Evolutionary conservation across 257 asterid species (phyloP).

Genomic region (Handroanthus guayacan): DNA sequence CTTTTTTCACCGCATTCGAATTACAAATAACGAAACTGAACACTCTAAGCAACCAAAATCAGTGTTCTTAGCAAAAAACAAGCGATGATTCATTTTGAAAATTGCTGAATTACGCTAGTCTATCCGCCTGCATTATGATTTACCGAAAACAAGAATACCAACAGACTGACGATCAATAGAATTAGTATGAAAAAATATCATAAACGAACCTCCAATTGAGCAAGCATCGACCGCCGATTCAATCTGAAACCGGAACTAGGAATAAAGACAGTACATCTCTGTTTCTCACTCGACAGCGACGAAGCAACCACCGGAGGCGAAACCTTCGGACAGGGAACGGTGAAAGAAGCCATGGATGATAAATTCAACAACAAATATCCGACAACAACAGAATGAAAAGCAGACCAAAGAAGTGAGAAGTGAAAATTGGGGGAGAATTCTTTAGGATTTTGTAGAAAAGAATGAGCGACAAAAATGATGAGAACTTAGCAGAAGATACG

Average conservation of each 20-base stretch:
- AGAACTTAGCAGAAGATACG: conserved; percentile 20
- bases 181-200: not conserved
- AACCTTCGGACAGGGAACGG: conserved; percentile 42
- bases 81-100: not conserved
- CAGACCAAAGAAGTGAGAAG: not conserved
- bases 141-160: not conserved
- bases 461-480: conserved; percentile 43
- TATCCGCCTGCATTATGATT: not conserved
- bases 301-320: conserved; percentile 39
- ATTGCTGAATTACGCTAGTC: not conserved
- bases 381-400: not conserved
- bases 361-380: not conserved
- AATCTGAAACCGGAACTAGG: conserved; percentile 37
- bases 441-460: conserved; percentile 36
- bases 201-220: conserved; percentile 14
- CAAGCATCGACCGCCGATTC: not conserved
- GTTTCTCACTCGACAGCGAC: conserved; percentile 15
- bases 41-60: not conserved
- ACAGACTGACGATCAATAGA: not conserved
- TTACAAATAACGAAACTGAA: not conserved
- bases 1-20: not conserved
- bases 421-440: conserved; percentile 9
- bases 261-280: conserved; percentile 14
- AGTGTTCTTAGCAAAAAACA: not conserved
- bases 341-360: conserved; percentile 43